Percentiles rank a stretch among this genome's conserved stretches.
phyloP scores from a whole-genome alignment of 2,329 filamentous ascomycete genomes.

The Arthrobotrys sphaeroides region DNA sequence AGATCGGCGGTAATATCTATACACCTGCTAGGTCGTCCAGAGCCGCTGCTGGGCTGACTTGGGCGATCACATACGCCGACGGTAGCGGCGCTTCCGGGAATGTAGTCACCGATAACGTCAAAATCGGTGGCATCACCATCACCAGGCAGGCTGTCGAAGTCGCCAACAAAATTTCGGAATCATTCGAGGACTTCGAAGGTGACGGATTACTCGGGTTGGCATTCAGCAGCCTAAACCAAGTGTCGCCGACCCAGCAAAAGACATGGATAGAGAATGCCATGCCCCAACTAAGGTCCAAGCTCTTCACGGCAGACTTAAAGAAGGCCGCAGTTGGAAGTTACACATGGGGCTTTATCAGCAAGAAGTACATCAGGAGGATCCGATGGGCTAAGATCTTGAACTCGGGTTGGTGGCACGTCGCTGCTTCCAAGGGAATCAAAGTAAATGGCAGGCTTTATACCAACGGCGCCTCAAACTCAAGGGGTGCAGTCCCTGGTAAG shows the following conservation, averaged over 20 bases:
- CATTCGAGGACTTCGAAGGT: slow-evolving; percentile 68
- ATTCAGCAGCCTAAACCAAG: slow-evolving; percentile 69
- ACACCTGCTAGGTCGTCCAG: slow-evolving; percentile 66
- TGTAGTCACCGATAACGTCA: slow-evolving; percentile 75
- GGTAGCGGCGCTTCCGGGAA: slow-evolving; percentile 70
- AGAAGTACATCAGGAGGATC: slow-evolving; percentile 67
- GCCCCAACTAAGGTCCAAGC: slow-evolving; percentile 62
- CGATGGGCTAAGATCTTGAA: slow-evolving; percentile 61
- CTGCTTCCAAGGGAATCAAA: slow-evolving; percentile 31
- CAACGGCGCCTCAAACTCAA: slow-evolving; percentile 4
- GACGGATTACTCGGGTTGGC: slow-evolving; percentile 76
- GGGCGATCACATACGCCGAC: slow-evolving; percentile 75
- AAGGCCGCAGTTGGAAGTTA: slow-evolving; percentile 65
- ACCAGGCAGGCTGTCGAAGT: slow-evolving; percentile 73
- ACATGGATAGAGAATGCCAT: slow-evolving; percentile 79
- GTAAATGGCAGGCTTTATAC: slow-evolving; percentile 25
- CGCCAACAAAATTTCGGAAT: slow-evolving; percentile 68
- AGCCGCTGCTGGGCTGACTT: slow-evolving; percentile 64
- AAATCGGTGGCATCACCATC: slow-evolving; percentile 73
- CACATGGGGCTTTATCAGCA: slow-evolving; percentile 68
- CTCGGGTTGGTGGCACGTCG: slow-evolving; percentile 42
- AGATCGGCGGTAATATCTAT: slow-evolving; percentile 62
- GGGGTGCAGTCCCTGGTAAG: slow-evolving; percentile 35
- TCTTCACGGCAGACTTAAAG: slow-evolving; percentile 70
- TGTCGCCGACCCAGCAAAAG: slow-evolving; percentile 71